Percentiles rank a stretch among this genome's conserved stretches.
Evolutionary conservation across 805 yeast genomes (phyloP).

Genomic region (Ogataea dorogensis): DNA sequence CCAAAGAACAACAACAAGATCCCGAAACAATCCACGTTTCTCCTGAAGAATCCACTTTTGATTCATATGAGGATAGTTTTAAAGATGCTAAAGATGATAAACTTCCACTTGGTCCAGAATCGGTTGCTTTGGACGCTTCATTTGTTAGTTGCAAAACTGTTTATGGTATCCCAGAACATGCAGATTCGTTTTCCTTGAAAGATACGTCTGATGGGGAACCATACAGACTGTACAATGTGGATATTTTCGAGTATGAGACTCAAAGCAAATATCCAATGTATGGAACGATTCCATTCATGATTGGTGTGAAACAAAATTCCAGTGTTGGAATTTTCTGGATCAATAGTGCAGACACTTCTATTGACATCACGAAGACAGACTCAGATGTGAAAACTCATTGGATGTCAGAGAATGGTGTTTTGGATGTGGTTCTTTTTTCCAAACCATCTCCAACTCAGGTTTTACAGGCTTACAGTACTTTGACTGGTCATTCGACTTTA

Average conservation of each 20-base stretch:
- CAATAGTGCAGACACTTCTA: conserved; percentile 88
- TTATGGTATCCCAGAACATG: conserved; percentile 97
- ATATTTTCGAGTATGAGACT: conserved; percentile 89
- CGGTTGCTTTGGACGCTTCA: conserved; percentile 75
- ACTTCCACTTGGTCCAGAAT: conserved; percentile 83
- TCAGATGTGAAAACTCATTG: conserved; percentile 60
- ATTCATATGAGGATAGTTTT: conserved; percentile 71
- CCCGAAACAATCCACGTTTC: conserved; percentile 40
- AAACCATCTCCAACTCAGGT: conserved; percentile 53
- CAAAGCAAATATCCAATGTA: conserved; percentile 88
- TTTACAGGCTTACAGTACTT: conserved; percentile 55
- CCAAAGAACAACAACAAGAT: conserved; percentile 38
- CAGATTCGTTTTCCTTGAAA: conserved; percentile 71
- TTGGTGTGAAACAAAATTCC: conserved; percentile 57
- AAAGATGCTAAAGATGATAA: conserved; percentile 63
- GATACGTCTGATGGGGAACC: conserved; percentile 71
- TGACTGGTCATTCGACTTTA: conserved; percentile 71
- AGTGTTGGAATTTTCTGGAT: conserved; percentile 87
- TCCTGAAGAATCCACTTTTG: conserved; percentile 61
- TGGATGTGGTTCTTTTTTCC: conserved; percentile 74
- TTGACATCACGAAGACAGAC: conserved; percentile 57
- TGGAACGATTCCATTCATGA: conserved; percentile 88
- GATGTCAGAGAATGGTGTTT: conserved; percentile 87
- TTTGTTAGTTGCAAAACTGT: conserved; percentile 61
- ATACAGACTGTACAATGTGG: conserved; percentile 87